Evolutionary conservation across 2,329 filamentous ascomycete genomes (phyloP).

Genomic region (Pyrenochaeta sp.): DNA sequence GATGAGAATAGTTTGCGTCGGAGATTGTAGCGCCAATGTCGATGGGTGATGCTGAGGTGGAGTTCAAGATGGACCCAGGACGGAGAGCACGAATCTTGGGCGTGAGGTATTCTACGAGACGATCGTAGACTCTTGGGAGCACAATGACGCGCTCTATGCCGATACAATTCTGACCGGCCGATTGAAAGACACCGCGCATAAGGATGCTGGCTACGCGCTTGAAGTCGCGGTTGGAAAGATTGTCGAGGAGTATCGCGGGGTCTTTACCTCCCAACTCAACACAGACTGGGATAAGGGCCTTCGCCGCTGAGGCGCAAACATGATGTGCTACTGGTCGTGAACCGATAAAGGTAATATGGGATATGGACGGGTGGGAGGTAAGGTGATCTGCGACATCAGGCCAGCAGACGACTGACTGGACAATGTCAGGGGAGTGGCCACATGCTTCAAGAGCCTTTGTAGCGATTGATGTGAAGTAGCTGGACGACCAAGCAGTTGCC

Average conservation of each 20-base stretch:
- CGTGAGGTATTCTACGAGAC: conserved; percentile 72
- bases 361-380: conserved; percentile 82
- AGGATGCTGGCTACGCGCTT: conserved; percentile 79
- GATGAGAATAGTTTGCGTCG: conserved; percentile 72
- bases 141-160: conserved; percentile 94
- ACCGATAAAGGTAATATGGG: conserved; percentile 95
- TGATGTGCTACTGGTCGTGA: conserved; percentile 85
- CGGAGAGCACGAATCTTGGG: conserved; percentile 78
- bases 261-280: conserved; percentile 97
- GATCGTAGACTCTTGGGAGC: conserved; percentile 76
- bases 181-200: conserved; percentile 92
- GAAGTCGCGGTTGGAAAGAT: conserved; percentile 69
- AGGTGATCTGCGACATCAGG: conserved; percentile 81
- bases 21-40: conserved; percentile 95
- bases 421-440: conserved; percentile 79
- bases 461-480: conserved; percentile 81
- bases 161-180: conserved; percentile 96
- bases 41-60: conserved; percentile 54
- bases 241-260: conserved; percentile 87
- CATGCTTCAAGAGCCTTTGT: conserved; percentile 81
- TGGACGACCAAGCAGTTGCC: conserved; percentile 90
- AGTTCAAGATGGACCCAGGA: conserved; percentile 72
- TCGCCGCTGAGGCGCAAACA: conserved; percentile 86
- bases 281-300: conserved; percentile 83
- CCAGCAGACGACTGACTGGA: conserved; percentile 89